phyloP scores from a whole-genome alignment of 306 rosid species.

The Cucurbita moschata region DNA sequence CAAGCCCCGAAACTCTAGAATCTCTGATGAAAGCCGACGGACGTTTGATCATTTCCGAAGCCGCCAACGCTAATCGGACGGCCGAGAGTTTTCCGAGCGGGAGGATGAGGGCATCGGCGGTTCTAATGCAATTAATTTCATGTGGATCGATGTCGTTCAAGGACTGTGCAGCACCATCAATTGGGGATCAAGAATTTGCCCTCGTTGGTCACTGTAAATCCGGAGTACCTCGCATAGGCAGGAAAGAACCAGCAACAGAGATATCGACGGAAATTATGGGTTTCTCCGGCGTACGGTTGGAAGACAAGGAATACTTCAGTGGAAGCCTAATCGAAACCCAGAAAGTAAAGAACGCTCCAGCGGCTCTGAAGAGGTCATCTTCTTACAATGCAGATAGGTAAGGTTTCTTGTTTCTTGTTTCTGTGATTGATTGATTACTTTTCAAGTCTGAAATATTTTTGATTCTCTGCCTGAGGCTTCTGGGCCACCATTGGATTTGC shows the following conservation, averaged over 20 bases:
- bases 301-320: conserved; percentile 88
- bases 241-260: conserved; percentile 19
- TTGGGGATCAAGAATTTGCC: conserved; percentile 47
- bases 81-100: conserved; percentile 38
- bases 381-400: conserved; percentile 89
- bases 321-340: conserved; percentile 76
- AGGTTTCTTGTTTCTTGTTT: background rate
- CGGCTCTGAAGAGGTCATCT: conserved; percentile 55
- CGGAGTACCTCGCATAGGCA: conserved; percentile 40
- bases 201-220: conserved; percentile 50
- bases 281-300: conserved; percentile 44
- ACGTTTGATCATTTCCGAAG: conserved; percentile 32
- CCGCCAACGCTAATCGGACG: conserved; percentile 22
- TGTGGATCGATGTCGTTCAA: conserved; percentile 84
- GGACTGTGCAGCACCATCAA: conserved; percentile 36
- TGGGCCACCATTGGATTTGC: conserved; percentile 13
- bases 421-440: background rate
- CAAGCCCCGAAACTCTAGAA: conserved; percentile 86
- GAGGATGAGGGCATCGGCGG: conserved; percentile 62
- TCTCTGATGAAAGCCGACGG: conserved; percentile 70
- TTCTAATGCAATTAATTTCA: conserved; percentile 60
- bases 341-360: conserved; percentile 21
- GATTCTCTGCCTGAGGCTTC: conserved; percentile 21
- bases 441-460: conserved; percentile 10
- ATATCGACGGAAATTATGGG: conserved; percentile 27